Evolutionary conservation across 169 alveolate genomes (phyloP), one percentile per base, ranked within the genome.

Genomic region (Theileria luwenshuni): DNA sequence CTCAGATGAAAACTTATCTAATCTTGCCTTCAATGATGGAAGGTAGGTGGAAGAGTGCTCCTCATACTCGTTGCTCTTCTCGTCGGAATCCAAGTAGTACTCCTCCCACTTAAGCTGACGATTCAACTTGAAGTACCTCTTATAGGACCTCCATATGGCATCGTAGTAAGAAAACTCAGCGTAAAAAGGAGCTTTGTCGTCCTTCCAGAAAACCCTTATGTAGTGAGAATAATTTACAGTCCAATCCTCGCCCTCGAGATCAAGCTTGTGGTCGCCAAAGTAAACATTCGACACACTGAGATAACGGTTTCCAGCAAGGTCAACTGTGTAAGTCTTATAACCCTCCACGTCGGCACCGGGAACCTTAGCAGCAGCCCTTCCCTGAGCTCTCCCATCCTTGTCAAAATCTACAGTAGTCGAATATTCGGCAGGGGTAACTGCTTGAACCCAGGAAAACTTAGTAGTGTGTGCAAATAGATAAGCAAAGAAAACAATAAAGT

Each of bases 131-230:
- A 56, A 56, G 65, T 56, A 43, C 32, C 17, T 32, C 13, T 43
- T 56, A 17, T 32, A 28, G 32, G 65, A 21, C 5, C 21, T 43
- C 65, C 65, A 56, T 32, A 43, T 21, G 45, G 45, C 23, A 43
- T 15, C 15, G 65, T 56, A 56, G 42, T 56, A 56, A 5, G 23
- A 27, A 28, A 56, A 17, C 32, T 56, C 30, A 21, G 30, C 30
- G 32, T 27, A 19, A 43, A 56, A 56, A 7, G 65, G 65, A 25
- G 65, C 65, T 2, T 27, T 2, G 0, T 56, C 65, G 8, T 10
- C 65, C 38, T 56, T 56, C 65, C 65, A 56, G 65, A 56, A 56
- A 38, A 56, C 65, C 65, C 30, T 56, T 2, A 56, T 41, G 42
- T 56, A 56, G 65, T n/a, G 32, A 2, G 30, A 38, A 43, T 23